Conservation (phyloP, 805 yeast genomes). For the Candida oleophila region DNA sequence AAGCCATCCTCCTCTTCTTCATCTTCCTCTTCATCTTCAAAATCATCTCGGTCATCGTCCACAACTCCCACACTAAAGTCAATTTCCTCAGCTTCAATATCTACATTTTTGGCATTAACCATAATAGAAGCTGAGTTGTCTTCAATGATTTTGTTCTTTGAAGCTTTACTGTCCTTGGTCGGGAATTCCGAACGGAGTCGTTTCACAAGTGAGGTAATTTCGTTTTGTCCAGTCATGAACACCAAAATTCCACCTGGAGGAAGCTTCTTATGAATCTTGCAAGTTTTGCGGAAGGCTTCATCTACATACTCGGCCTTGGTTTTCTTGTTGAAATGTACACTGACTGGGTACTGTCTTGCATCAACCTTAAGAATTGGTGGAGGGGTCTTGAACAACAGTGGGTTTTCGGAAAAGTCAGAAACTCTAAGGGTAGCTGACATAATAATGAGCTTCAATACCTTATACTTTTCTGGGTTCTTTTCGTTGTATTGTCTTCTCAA, state of each 20-base stretch:
- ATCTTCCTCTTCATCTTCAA: conserved; percentile 51
- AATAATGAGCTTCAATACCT: conserved; percentile 76
- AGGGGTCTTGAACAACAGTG: conserved; percentile 57
- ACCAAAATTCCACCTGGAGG: conserved; percentile 95
- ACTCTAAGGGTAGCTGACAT: conserved; percentile 98
- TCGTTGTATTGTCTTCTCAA: conserved; percentile 58
- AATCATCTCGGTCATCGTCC: conserved; percentile 37
- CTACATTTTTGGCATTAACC: conserved; percentile 61
- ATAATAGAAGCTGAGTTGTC: conserved; percentile 31
- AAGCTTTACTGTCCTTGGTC: conserved; percentile 36
- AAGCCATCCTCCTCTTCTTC: conserved; percentile 61
- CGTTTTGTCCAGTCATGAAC: conserved; percentile 93
- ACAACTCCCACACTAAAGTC: conserved; percentile 59
- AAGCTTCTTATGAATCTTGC: conserved; percentile 79
- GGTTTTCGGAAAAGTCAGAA: conserved; percentile 86
- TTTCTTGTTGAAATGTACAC: conserved; percentile 81
- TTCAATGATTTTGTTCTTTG: conserved; percentile 22
- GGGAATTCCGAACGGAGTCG: conserved; percentile 70
- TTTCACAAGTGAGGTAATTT: conserved; percentile 75
- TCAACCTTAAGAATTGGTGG: conserved; percentile 91
- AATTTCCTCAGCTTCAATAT: conserved; percentile 83
- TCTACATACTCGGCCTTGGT: conserved; percentile 79
- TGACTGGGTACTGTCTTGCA: conserved; percentile 92
- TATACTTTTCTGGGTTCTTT: conserved; percentile 46
- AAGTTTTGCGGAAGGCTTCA: conserved; percentile 80